A percentile compares a stretch with the other conserved stretches of the same genome.
Conservation (phyloP, 352 stramenopile genomes). For the Blastocystis sp. region DNA sequence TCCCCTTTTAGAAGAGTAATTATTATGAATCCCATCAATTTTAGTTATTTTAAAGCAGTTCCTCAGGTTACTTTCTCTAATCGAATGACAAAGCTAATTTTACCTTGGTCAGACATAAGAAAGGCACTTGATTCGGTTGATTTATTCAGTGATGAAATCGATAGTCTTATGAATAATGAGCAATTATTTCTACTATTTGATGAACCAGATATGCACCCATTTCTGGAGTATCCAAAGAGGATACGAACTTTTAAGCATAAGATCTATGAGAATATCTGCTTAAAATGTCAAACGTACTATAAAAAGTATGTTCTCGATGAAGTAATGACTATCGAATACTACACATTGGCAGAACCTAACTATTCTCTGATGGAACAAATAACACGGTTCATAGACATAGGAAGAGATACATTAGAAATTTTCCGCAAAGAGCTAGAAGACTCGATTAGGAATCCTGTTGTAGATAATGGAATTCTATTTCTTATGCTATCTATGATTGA, state of each 20-base stretch:
- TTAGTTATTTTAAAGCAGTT: neutral
- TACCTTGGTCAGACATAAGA: neutral
- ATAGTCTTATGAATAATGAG: neutral
- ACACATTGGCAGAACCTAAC: neutral
- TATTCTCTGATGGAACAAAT: neutral
- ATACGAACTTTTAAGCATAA: neutral
- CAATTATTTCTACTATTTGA: neutral
- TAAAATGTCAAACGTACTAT: neutral
- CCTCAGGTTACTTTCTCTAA: neutral
- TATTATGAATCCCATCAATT: neutral
- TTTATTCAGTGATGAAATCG: neutral
- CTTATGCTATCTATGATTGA: neutral
- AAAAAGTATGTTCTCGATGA: neutral
- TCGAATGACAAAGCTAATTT: neutral
- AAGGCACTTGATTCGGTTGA: neutral
- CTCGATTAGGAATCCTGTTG: neutral
- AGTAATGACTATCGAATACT: slow-evolving; percentile 7
- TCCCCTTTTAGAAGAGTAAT: neutral
- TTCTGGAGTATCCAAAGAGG: neutral
- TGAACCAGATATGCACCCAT: neutral
- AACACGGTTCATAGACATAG: neutral
- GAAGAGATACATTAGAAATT: neutral
- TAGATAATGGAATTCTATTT: slow-evolving; percentile 8
- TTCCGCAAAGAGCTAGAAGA: neutral
- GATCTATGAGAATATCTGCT: neutral